Evolutionary conservation across 2,329 filamentous ascomycete genomes (phyloP), one percentile per base, ranked within the genome.

Genomic region (Emericellopsis cladophorae): DNA sequence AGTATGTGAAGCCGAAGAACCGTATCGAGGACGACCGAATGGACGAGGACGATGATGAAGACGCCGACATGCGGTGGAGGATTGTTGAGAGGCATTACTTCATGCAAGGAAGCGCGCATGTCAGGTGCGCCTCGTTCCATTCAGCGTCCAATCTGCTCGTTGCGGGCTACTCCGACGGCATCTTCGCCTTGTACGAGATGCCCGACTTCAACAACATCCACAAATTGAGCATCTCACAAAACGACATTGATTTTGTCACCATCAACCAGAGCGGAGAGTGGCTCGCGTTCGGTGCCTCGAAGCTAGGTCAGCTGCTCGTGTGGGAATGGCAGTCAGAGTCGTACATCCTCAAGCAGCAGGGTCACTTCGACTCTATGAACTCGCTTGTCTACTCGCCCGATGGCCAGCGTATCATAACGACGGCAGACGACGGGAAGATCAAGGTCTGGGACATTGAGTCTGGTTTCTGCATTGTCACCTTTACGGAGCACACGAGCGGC

Each of bases 241-340:
- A 92, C 52, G 85, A 93, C 49, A 95, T 98, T 46, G 90, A 96
- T 56, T 88, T 84, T 52, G 86, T 96, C 42, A 86, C 88, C 1
- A 87, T 95, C 55, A 98, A 96, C 65, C 84, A 85, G 58, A 85
- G 82, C 26, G 92, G 92, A 40, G 90, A 96, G 64, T 98, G 92
- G 92, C 67, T 98, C 18, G 93, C 93, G 0, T 95, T 98, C 58
- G 92, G 90, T 12, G 92, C 93, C 1, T 94, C 92, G 2, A 93
- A 93, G 53, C 72, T 95, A 5, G 93, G 93, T 1, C 92, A 98
- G 57, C 70, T 98, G n/a, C 67, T 98, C 4, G 92, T 98, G 4
- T 98, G 92, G 92, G 92, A 98, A 59, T 98, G 93, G 89, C 90
- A 96, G 57, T 98, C 92, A 0, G 93, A 98, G 61, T 96, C 90